Evolutionary conservation across 805 yeast genomes (phyloP), one percentile per base, ranked within the genome.

Genomic region (Brettanomyces custersianus): DNA sequence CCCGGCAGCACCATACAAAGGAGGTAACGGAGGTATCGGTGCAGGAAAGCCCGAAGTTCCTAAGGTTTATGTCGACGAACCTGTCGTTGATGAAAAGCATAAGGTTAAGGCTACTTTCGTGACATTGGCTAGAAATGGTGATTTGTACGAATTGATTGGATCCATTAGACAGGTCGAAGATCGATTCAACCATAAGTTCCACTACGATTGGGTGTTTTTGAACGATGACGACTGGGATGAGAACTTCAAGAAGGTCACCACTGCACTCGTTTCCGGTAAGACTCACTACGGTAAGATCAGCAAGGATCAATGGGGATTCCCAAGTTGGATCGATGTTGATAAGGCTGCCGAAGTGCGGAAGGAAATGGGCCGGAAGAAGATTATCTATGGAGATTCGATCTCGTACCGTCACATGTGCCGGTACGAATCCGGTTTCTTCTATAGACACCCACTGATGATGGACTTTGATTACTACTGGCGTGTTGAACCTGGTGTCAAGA

Each of bases 401-500:
- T 74, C 85, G 3, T 79, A 79, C 51, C 76, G 95, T 63, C 94
- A 86, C 59, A 86, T 86, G 96, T 86, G 96, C 58, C 72, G 96
- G 53, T 87, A 70, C 53, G 94, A 85, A 59, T 80, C 92, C 12
- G 96, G 96, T 1, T 82, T 86, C 62, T 87, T 87, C 62, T 86
- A 72, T 68, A 73, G 79, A 60, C 92, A 84, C 54, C 79, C 79
- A 29, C 53, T 81, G 40, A 56, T 87, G 68, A 66, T 65, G 37
- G 79, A 83, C n/a, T 86, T 77, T 57, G 86, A 82, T 42, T 87
- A 80, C 70, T 87, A 87, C 67, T 87, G 96, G 96, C 76, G 96
- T 62, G 94, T 87, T 37, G 96, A 87, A 60, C 95, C 96, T 15
- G 83, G 77, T 54, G 72, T 82, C 55, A 72, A 73, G 57, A 72